These are phyloP conservation scores for Amaranthus palmeri DNA, from an alignment of 148 eudicot genomes.

Conservation along the genomic window DNA sequence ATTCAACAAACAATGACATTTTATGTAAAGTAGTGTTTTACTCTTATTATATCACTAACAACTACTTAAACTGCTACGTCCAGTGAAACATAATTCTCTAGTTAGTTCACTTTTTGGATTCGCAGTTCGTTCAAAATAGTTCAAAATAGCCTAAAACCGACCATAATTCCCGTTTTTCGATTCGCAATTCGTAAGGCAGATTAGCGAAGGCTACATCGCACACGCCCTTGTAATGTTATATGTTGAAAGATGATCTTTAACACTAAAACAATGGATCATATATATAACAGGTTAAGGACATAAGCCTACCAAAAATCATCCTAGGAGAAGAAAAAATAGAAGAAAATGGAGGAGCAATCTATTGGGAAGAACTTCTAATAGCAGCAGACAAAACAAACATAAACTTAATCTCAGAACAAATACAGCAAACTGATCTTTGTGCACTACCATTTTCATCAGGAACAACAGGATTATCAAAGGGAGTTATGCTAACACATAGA, in stretches of 20 bases:
- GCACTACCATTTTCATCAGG: constrained; percentile 99
- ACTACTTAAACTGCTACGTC: no score
- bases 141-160: no score
- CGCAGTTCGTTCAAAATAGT: no score
- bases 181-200: no score
- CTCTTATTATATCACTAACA: no score
- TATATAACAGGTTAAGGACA: constrained; percentile 52
- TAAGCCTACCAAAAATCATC: constrained; percentile 60
- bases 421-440: constrained; percentile 62
- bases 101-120: no score
- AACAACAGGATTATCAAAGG: constrained; percentile 88
- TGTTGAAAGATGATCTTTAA: not conserved
- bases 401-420: constrained; percentile 23
- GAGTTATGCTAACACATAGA: constrained; percentile 84
- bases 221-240: no score
- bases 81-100: no score
- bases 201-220: no score
- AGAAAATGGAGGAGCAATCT: constrained; percentile 54
- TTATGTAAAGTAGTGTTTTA: no score
- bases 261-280: not conserved
- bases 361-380: constrained; percentile 63
- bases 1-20: no score
- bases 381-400: constrained; percentile 68
- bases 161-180: no score
- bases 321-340: constrained; percentile 52